Evolutionary conservation across 352 stramenopile genomes (phyloP), one percentile per base, ranked within the genome.

Genomic region (Plasmopara viticola): DNA sequence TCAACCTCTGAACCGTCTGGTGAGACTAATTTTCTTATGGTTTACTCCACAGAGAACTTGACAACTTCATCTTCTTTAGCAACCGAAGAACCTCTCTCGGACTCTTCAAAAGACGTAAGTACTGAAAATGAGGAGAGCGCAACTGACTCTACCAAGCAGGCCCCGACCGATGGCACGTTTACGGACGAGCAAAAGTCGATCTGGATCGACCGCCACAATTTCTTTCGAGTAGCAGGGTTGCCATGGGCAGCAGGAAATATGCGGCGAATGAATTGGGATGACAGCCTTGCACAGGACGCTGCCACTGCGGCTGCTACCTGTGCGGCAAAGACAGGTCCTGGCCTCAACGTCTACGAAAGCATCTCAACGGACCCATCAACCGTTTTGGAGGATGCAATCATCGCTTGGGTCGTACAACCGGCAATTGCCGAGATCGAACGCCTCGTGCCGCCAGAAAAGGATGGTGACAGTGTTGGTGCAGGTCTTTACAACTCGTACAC

Each of bases 131-230:
- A 2, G 31, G 31, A 35, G 31, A 35, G 10, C 5, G 31, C 7
- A 35, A 35, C 37, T 1, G 2, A 41, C 37, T 17, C 37, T n/a
- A 17, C 37, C 8, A 17, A 38, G 13, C 48, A 63, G 42, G 47
- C 40, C n/a, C 14, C 54, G 5, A 64, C 66, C 14, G 54, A 58
- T 37, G 55, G 52, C 14, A 54, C 8, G 40, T 72, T 72, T 48
- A 54, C 54, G 8, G 40, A 62, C n/a, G 58, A 62, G 9, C 67
- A 80, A 33, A 72, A 87, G 49, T 63, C 74, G 48, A 70, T 88
- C 20, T 86, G 74, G 74, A 67, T 88, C 44, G 77, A 88, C 56
- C 76, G 75, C 30, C 73, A 85, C 68, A 85, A 86, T 62, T 89
- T 72, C 58, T 89, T 89, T 64, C 72, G 78, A 35, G 70, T 84